Evolutionary conservation across 805 yeast species (phyloP), one percentile per base, ranked within the genome.

Genomic region (Alloascoidea hylecoeti): DNA sequence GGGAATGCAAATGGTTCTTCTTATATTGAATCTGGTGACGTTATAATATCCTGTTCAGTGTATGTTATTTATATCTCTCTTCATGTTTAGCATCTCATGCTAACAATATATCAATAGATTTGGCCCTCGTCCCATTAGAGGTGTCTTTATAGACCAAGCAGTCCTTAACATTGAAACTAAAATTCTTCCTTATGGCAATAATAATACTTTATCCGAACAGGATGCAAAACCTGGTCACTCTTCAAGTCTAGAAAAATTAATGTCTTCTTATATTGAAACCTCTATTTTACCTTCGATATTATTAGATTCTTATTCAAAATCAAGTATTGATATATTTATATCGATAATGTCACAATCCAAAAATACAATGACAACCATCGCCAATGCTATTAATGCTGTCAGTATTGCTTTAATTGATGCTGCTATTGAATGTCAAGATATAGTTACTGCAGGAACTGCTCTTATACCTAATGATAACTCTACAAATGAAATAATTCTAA

Each of bases 121-220:
- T 23, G 30, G 30, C 30, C 30, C 30, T 23, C 30, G 30, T 23
- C 30, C 30, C 9, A n/a, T 23, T 9, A 23, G 30, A 23, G 30
- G 30, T 23, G 30, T 23, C 30, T 23, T 23, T 23, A 23, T 23
- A 23, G 30, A 23, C n/a, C 30, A 23, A 23, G 30, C 30, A 23
- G n/a, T 23, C n/a, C n/a, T 23, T 23, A 23, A 23, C 30, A n/a
- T 23, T 23, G 30, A 23, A n/a, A 23, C 30, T n/a, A 23, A 23
- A n/a, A 9, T 23, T n/a, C 30, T 23, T n/a, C 30, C 30, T 23
- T 23, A 23, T 23, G 30, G 13, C 9, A 23, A 9, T 9, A 23
- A 23, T n/a, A 23, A n/a, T 9, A n/a, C 9, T 9, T 9, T 9
- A 9, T 9, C 9, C 13, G 13, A 9, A 23, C 30, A 23, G n/a